Evolutionary conservation across 2,329 filamentous ascomycete genomes (phyloP).

Genomic region (Apiospora malaysiana): DNA sequence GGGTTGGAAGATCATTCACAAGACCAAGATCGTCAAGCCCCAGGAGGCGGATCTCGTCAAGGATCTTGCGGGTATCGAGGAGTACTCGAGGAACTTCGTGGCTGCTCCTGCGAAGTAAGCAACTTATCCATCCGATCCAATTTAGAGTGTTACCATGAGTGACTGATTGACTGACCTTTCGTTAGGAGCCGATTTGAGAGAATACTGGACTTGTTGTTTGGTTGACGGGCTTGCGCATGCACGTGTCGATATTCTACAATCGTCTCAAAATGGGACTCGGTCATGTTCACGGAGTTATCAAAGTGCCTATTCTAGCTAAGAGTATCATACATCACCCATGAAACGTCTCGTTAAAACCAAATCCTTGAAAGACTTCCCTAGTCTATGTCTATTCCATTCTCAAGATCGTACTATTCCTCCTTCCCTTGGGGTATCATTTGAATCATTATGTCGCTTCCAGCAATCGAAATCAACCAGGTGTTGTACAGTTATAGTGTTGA

Average conservation of each 20-base stretch:
- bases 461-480: not conserved
- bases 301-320: not conserved
- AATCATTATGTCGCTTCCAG: not conserved
- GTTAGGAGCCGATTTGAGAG: conserved; percentile 20
- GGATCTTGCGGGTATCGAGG: conserved; percentile 70
- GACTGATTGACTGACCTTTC: not conserved
- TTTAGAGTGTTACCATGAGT: not conserved
- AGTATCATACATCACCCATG: not conserved
- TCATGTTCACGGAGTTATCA: too few relatives aligned
- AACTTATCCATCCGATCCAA: conserved; percentile 25
- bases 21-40: conserved; percentile 61
- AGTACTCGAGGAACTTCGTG: conserved; percentile 68
- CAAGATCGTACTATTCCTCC: not conserved
- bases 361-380: not conserved
- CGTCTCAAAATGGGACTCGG: not conserved
- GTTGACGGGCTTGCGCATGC: not conserved
- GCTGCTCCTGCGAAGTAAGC: conserved; percentile 58
- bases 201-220: conserved; percentile 20
- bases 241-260: not conserved
- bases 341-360: not conserved
- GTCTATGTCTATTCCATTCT: not conserved
- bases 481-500: not conserved
- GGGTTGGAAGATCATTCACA: conserved; percentile 74
- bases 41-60: conserved; percentile 67
- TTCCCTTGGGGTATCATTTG: not conserved